Evolutionary conservation across 805 yeast genomes (phyloP), one percentile per base, ranked within the genome.

Genomic region (Kodamaea kaohsiungensis): DNA sequence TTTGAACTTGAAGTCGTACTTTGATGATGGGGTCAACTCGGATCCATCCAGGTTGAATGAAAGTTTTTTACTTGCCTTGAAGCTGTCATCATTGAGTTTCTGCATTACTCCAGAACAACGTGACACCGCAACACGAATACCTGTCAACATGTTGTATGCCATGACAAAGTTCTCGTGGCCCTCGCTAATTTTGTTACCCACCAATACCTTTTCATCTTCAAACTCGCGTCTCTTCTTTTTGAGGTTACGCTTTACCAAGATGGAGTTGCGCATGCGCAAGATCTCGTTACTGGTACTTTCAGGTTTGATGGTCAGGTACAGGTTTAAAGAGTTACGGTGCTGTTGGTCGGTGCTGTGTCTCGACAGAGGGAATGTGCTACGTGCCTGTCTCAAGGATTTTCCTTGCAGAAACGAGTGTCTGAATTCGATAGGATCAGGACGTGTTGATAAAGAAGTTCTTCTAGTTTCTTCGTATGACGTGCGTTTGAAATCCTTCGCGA

Each of bases 131-230:
- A 91, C 96, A 54, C 99, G 80, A 47, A 95, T 95, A 1, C 99
- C 99, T 0, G 98, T 92, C 54, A 96, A 80, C 98, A 95, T 93
- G 69, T 93, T 91, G 70, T 95, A 96, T 1, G 98, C 99, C 78
- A 93, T 85, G 25, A 91, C 89, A 64, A 87, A 95, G 68, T 92
- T 95, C 49, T 85, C 91, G 66, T 95, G 98, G 43, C 97, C 98
- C 70, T 95, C 98, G 58, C 87, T 82, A 40, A 91, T 92, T 61
- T 86, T 86, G 58, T 89, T 88, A 2, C 96, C 96, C 10, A 89
- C 86, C 45, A 86, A 68, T 3, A 86, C 92, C 47, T 68, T 66
- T 52, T 82, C 86, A 57, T 83, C 88, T 49, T 80, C 83, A 18
- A 70, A 56, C 13, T 75, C 76, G 54, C 64, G 70, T 46, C 75